phyloP scores from a whole-genome alignment of 2,329 filamentous ascomycete species.

The Venturia effusa region DNA sequence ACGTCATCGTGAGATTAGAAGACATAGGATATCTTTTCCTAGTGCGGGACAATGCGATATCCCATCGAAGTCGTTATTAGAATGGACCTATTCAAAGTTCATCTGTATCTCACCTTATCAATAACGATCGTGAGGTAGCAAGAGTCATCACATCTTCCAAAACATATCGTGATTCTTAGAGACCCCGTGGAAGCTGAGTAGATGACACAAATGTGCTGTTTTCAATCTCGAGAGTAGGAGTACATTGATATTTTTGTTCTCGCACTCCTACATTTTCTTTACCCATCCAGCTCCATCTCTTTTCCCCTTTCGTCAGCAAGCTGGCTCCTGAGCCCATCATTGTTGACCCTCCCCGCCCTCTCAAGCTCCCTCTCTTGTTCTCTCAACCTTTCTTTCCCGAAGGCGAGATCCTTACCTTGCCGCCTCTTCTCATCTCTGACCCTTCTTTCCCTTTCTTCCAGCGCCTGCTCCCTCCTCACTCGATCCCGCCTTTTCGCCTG shows the following conservation, averaged over 20 bases:
- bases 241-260: not conserved
- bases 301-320: slow-evolving; percentile 21
- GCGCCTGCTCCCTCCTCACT: slow-evolving; percentile 49
- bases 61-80: no score
- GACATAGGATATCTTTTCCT: no score
- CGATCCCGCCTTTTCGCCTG: slow-evolving; percentile 29
- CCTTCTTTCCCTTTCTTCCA: slow-evolving; percentile 51
- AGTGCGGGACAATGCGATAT: no score
- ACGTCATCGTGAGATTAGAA: no score
- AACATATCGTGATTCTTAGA: not conserved
- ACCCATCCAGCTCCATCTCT: not conserved
- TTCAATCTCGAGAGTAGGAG: not conserved
- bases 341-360: slow-evolving; percentile 57
- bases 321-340: slow-evolving; percentile 54
- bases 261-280: not conserved
- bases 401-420: slow-evolving; percentile 48
- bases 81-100: no score
- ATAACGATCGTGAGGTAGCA: no score
- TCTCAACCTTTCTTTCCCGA: slow-evolving; percentile 49
- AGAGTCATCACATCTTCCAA: no score
- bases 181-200: not conserved
- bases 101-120: no score
- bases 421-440: slow-evolving; percentile 54
- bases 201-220: not conserved
- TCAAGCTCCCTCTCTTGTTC: slow-evolving; percentile 60